phyloP scores from a whole-genome alignment of 768 basidiomycete species.

The Rubroboletus satanas region DNA sequence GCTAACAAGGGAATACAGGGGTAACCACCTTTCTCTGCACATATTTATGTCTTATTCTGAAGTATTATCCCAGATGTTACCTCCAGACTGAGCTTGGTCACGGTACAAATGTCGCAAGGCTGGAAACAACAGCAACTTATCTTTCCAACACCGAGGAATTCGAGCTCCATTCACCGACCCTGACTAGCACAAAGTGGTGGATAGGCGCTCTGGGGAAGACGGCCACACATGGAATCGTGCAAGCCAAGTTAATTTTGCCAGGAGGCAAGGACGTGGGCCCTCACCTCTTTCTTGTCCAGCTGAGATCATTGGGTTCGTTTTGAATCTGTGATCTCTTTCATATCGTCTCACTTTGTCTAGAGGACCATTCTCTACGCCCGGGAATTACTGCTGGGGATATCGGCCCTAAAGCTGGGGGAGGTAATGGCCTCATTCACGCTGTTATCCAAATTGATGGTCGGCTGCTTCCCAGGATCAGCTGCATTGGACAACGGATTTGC shows the following conservation, averaged over 20 bases:
- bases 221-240: conserved; percentile 71
- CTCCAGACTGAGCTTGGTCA: conserved; percentile 79
- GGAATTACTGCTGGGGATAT: conserved; percentile 70
- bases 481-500: conserved; percentile 67
- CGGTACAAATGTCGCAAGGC: conserved; percentile 61
- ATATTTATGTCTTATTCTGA: background rate
- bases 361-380: conserved; percentile 55
- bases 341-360: conserved; percentile 31
- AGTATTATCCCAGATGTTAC: conserved; percentile 46
- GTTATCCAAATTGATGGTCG: background rate
- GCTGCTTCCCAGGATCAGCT: conserved; percentile 40
- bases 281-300: conserved; percentile 70
- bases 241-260: conserved; percentile 69
- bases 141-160: conserved; percentile 64
- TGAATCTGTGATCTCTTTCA: background rate
- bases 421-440: conserved; percentile 20
- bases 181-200: conserved; percentile 84
- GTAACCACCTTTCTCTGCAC: conserved; percentile 11
- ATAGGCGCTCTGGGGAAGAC: conserved; percentile 69
- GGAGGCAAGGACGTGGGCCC: conserved; percentile 60
- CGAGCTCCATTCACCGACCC: conserved; percentile 69
- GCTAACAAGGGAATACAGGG: conserved; percentile 57
- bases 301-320: conserved; percentile 55
- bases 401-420: conserved; percentile 35
- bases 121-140: conserved; percentile 78